Evolutionary conservation across 1,139 yeast genomes (phyloP).

Genomic region (Magnusiomyces magnusii): DNA sequence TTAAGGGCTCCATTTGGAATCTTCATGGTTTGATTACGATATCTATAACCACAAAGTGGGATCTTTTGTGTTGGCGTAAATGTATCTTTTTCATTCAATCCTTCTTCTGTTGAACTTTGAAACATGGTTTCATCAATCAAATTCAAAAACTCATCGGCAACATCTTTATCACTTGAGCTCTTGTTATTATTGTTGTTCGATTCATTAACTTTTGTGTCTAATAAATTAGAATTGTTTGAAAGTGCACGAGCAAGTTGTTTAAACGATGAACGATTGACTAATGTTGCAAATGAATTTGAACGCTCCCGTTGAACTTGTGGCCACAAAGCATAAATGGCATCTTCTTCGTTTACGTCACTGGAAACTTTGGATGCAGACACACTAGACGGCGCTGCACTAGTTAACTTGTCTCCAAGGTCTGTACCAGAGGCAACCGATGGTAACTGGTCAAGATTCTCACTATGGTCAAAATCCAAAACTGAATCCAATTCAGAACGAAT

Average conservation of each 20-base stretch:
- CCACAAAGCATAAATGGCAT: background rate
- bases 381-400: background rate
- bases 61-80: conserved; percentile 19
- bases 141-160: background rate
- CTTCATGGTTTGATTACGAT: conserved; percentile 16
- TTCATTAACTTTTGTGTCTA: conserved; percentile 15
- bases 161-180: conserved; percentile 15
- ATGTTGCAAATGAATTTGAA: conserved; percentile 25
- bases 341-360: background rate
- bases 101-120: background rate
- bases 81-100: background rate
- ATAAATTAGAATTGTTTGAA: conserved; percentile 3
- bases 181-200: conserved; percentile 19
- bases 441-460: background rate
- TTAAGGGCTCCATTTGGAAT: conserved; percentile 10
- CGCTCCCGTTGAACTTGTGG: conserved; percentile 20
- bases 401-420: background rate
- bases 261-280: conserved; percentile 15
- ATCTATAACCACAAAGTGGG: conserved; percentile 25
- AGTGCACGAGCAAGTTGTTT: background rate
- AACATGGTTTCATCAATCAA: conserved; percentile 3
- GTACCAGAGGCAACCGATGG: background rate
- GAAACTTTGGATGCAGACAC: background rate
- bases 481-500: too few relatives aligned
- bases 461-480: background rate